Conservation (phyloP, 2,329 filamentous ascomycete species). For the Venturiaceae sp. region DNA sequence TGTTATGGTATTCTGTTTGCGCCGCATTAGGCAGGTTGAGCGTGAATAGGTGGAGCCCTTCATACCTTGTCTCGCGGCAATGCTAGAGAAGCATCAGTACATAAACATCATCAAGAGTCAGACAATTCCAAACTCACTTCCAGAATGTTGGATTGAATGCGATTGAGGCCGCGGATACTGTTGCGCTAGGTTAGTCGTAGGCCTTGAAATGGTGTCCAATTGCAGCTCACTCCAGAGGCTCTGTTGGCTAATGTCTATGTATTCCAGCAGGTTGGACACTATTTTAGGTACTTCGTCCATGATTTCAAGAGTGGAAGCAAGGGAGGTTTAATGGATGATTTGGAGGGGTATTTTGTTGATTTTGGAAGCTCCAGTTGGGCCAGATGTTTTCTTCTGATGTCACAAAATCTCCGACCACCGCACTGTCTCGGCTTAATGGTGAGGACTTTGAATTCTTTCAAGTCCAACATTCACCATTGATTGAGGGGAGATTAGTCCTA, state of each 20-base stretch:
- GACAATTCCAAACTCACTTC: constrained; percentile 69
- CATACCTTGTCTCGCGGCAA: constrained; percentile 72
- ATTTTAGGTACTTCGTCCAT: constrained; percentile 1
- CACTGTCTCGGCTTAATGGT: background rate
- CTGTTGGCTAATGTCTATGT: constrained; percentile 35
- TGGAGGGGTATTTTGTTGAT: background rate
- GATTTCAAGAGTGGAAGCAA: background rate
- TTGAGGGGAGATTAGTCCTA: background rate
- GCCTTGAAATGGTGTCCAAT: constrained; percentile 1
- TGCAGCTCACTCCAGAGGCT: constrained; percentile 34
- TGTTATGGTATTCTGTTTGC: constrained; percentile 74
- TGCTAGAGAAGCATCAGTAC: constrained; percentile 40
- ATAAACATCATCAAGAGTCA: background rate
- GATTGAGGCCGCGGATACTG: constrained; percentile 75
- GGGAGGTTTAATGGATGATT: background rate
- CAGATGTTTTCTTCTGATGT: background rate
- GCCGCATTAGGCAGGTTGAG: constrained; percentile 5
- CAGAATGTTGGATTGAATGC: constrained; percentile 98
- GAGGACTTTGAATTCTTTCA: no score
- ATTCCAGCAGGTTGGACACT: constrained; percentile 12
- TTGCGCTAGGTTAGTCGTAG: constrained; percentile 2
- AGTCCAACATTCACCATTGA: background rate
- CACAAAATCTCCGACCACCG: background rate
- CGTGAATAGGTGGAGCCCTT: constrained; percentile 4
- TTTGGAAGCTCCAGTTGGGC: background rate